A percentile compares a stretch with the other conserved stretches of the same genome.
phyloP scores from a whole-genome alignment of 768 basidiomycete species.

The Mycena olivaceomarginata region DNA sequence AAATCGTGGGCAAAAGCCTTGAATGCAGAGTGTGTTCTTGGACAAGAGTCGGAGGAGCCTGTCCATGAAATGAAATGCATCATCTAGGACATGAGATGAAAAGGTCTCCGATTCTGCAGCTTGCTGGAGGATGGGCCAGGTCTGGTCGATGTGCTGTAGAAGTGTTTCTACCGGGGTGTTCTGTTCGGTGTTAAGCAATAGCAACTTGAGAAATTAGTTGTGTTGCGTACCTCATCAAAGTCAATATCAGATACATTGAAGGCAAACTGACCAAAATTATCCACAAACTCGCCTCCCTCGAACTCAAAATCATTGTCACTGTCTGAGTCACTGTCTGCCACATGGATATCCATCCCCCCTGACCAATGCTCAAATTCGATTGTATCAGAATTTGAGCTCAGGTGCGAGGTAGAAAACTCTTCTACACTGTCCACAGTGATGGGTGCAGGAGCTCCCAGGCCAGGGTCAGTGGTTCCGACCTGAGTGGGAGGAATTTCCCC shows the following conservation, averaged over 20 bases:
- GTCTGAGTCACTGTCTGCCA: background rate
- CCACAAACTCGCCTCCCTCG: background rate
- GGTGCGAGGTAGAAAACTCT: background rate
- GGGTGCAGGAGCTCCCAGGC: background rate
- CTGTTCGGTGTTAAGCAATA: too few relatives aligned
- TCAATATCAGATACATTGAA: too few relatives aligned
- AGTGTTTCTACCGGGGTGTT: too few relatives aligned
- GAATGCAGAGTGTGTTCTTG: slow-evolving; percentile 8
- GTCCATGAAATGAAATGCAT: slow-evolving; percentile 10
- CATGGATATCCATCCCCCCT: background rate
- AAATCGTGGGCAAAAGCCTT: background rate
- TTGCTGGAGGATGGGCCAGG: too few relatives aligned
- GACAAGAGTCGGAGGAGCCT: slow-evolving; percentile 5
- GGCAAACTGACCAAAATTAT: background rate
- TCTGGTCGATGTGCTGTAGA: too few relatives aligned
- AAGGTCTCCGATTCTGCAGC: too few relatives aligned
- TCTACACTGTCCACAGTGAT: too few relatives aligned
- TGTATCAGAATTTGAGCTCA: background rate
- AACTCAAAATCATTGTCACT: background rate
- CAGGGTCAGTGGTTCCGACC: background rate
- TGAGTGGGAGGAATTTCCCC: background rate
- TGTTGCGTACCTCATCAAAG: too few relatives aligned
- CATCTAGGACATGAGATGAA: too few relatives aligned
- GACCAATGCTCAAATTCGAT: background rate
- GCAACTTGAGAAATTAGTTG: too few relatives aligned